phyloP scores from a whole-genome alignment of 768 basidiomycete species.

The Russula emetica region DNA sequence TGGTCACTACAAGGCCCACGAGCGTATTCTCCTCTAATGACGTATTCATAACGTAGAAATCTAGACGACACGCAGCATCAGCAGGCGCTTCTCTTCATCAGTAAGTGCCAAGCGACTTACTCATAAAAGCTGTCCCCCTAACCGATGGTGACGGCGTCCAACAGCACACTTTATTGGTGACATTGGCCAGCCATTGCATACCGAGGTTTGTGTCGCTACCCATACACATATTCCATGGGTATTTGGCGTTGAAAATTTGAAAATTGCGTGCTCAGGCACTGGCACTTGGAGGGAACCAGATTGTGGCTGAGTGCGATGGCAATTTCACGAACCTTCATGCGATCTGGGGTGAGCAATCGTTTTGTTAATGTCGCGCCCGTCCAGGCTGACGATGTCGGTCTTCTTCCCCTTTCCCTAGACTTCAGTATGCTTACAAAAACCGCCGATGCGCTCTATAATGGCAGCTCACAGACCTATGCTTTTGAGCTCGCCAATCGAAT shows the following conservation, averaged over 20 bases:
- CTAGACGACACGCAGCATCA: slow-evolving; percentile 38
- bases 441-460: slow-evolving; percentile 27
- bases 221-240: not conserved
- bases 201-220: slow-evolving; percentile 31
- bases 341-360: slow-evolving; percentile 6
- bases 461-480: slow-evolving; percentile 35
- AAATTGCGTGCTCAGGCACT: slow-evolving; percentile 30
- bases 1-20: too few species aligned
- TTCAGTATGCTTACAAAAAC: slow-evolving; percentile 29
- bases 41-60: not conserved
- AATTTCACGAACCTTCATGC: slow-evolving; percentile 44
- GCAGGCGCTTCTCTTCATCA: slow-evolving; percentile 52
- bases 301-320: slow-evolving; percentile 40
- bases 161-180: slow-evolving; percentile 40
- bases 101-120: slow-evolving; percentile 16
- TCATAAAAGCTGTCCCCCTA: too few species aligned
- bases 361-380: too few species aligned
- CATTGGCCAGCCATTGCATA: slow-evolving; percentile 49
- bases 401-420: slow-evolving; percentile 13
- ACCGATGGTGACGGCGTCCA: not conserved
- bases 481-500: slow-evolving; percentile 41
- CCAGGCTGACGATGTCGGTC: not conserved
- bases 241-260: not conserved
- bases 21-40: too few species aligned
- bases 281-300: slow-evolving; percentile 44